Evolutionary conservation across 2,329 filamentous ascomycete species (phyloP).

Genomic region (Cercospora sp.): DNA sequence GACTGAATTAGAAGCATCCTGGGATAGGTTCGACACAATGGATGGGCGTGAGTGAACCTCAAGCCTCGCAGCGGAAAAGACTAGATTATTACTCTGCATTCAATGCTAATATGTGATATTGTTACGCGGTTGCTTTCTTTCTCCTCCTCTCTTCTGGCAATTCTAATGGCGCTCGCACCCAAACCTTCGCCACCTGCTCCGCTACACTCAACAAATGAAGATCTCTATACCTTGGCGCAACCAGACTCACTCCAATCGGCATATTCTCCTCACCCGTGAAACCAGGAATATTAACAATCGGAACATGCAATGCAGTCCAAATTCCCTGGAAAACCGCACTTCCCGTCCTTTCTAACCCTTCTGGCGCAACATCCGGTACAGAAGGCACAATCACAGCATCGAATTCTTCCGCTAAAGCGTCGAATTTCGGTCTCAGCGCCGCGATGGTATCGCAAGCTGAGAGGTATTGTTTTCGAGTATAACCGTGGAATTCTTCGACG

Average conservation of each 20-base stretch:
- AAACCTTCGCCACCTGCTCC: slow-evolving; percentile 46
- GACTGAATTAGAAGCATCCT: not conserved
- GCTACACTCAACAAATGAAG: slow-evolving; percentile 45
- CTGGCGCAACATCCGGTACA: slow-evolving; percentile 60
- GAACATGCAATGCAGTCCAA: slow-evolving; percentile 55
- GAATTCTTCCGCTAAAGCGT: slow-evolving; percentile 55
- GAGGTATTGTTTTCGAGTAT: slow-evolving; percentile 53
- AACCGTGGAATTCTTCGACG: slow-evolving; percentile 52
- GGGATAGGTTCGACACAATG: not conserved
- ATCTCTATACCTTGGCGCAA: slow-evolving; percentile 51
- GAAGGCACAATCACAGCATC: slow-evolving; percentile 61
- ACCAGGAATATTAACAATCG: slow-evolving; percentile 65
- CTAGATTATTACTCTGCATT: not conserved
- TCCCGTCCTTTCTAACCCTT: slow-evolving; percentile 57
- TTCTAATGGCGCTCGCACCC: slow-evolving; percentile 3
- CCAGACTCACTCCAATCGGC: slow-evolving; percentile 61
- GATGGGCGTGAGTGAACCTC: not conserved
- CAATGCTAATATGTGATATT: not conserved
- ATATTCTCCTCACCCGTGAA: slow-evolving; percentile 59
- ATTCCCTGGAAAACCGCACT: slow-evolving; percentile 47
- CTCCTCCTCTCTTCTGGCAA: slow-evolving; percentile 2
- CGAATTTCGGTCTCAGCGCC: slow-evolving; percentile 56
- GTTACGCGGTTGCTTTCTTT: not conserved
- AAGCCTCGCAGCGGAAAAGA: not conserved
- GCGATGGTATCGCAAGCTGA: slow-evolving; percentile 59